Evolutionary conservation across 441 rosid species (phyloP).

Genomic region (Metrosideros polymorpha): DNA sequence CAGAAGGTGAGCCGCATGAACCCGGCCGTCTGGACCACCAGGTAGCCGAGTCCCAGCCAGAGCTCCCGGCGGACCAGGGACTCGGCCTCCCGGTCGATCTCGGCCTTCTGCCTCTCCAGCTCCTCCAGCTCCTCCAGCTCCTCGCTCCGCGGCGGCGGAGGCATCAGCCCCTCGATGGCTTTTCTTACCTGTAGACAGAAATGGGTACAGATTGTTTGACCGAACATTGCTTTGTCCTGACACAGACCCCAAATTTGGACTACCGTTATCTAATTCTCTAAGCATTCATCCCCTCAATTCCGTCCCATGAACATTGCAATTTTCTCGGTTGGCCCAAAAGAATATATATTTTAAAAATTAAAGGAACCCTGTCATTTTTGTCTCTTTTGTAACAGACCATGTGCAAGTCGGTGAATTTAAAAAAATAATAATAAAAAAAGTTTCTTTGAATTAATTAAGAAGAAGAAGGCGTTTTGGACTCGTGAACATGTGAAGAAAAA

Average conservation of each 20-base stretch:
- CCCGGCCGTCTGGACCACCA: slow-evolving; percentile 66
- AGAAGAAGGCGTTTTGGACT: not conserved
- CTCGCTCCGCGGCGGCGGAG: slow-evolving; percentile 39
- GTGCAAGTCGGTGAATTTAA: not conserved
- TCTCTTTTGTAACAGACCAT: not conserved
- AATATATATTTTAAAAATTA: too few species aligned
- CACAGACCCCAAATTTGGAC: not conserved
- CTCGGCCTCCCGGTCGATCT: slow-evolving; percentile 49
- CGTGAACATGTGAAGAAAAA: not conserved
- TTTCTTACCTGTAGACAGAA: slow-evolving; percentile 53
- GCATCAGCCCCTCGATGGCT: slow-evolving; percentile 61
- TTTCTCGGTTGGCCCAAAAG: not conserved
- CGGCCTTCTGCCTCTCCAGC: slow-evolving; percentile 47
- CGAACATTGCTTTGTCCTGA: not conserved
- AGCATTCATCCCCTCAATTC: not conserved
- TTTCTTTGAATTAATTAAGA: not conserved
- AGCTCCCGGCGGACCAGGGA: slow-evolving; percentile 55
- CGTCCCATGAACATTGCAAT: not conserved
- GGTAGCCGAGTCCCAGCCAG: slow-evolving; percentile 66
- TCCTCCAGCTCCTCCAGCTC: slow-evolving; percentile 52
- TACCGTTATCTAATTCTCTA: not conserved
- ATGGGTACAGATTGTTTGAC: not conserved
- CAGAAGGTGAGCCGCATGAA: slow-evolving; percentile 97
- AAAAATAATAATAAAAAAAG: slow-evolving; percentile 34
- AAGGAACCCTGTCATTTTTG: not conserved